Percentiles rank a stretch among this genome's conserved stretches.
Evolutionary conservation across 2,329 filamentous ascomycete genomes (phyloP).

Genomic region (Stagonosporopsis rhizophila): DNA sequence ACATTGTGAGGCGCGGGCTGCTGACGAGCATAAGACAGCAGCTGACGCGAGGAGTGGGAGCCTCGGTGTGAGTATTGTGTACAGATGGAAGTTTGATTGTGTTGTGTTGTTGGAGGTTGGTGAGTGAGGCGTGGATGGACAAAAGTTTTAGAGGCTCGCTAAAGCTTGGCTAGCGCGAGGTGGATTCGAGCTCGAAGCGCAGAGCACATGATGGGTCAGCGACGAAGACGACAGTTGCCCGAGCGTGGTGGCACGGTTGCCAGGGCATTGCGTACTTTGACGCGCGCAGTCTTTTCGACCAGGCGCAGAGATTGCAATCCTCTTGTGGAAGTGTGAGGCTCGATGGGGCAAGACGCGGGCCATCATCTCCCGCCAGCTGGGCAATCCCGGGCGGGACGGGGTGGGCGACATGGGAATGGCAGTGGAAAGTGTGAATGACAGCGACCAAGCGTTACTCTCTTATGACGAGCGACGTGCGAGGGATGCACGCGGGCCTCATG

Average conservation of each 20-base stretch:
- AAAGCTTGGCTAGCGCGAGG: background rate
- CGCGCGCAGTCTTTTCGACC: conserved; percentile 8
- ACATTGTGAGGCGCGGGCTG: conserved; percentile 14
- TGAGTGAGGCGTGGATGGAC: background rate
- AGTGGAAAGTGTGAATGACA: background rate
- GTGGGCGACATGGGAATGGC: background rate
- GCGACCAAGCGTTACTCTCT: background rate
- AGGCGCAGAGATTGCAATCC: conserved; percentile 12
- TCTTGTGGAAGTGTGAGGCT: conserved; percentile 2
- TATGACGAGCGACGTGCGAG: background rate
- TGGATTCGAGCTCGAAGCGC: background rate
- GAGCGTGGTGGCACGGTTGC: conserved; percentile 10
- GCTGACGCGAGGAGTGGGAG: background rate
- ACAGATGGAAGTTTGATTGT: background rate
- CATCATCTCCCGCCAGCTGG: conserved; percentile 1
- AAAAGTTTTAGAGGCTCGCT: conserved; percentile 7
- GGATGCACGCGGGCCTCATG: conserved; percentile 11
- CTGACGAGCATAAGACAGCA: conserved; percentile 14
- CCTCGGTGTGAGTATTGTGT: background rate
- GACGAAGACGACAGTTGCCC: background rate
- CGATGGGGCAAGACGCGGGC: conserved; percentile 5
- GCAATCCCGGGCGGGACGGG: background rate
- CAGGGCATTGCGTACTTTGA: conserved; percentile 1
- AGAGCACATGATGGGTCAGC: background rate
- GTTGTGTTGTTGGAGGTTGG: background rate